phyloP scores from a whole-genome alignment of 2,329 filamentous ascomycete genomes.

The Sporothrix globosa region DNA sequence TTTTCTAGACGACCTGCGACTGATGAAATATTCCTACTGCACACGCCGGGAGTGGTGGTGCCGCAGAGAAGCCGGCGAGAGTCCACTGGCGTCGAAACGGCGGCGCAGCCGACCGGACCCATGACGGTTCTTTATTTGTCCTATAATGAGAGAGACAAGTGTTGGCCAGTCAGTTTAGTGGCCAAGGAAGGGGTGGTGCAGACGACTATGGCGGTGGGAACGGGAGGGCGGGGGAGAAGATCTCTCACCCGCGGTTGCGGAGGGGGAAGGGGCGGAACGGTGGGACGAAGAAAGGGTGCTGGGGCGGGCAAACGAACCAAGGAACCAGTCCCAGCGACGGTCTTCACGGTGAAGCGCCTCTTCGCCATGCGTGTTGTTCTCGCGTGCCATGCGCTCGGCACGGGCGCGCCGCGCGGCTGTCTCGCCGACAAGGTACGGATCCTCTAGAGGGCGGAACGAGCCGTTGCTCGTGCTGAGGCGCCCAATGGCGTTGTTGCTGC shows the following conservation, averaged over 20 bases:
- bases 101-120: slow-evolving; percentile 30
- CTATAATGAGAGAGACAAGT: slow-evolving; percentile 26
- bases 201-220: slow-evolving; percentile 17
- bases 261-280: slow-evolving; percentile 8
- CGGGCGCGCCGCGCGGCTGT: slow-evolving; percentile 62
- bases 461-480: slow-evolving; percentile 38
- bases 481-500: slow-evolving; percentile 31
- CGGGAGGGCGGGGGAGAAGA: background rate
- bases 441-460: slow-evolving; percentile 59
- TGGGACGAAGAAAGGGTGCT: slow-evolving; percentile 41
- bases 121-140: slow-evolving; percentile 34
- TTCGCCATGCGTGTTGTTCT: slow-evolving; percentile 50
- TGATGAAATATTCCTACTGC: background rate
- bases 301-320: slow-evolving; percentile 53
- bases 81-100: slow-evolving; percentile 28
- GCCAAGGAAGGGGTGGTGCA: slow-evolving; percentile 26
- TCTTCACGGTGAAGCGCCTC: slow-evolving; percentile 62
- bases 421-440: slow-evolving; percentile 69
- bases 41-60: slow-evolving; percentile 30
- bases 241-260: background rate
- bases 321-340: slow-evolving; percentile 62
- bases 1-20: slow-evolving; percentile 15
- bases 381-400: slow-evolving; percentile 59
- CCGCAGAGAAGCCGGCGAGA: slow-evolving; percentile 26
- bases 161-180: background rate